Evolutionary conservation across 1,284 basidiomycete genomes (phyloP).

Genomic region (Sporisorium graminicola): DNA sequence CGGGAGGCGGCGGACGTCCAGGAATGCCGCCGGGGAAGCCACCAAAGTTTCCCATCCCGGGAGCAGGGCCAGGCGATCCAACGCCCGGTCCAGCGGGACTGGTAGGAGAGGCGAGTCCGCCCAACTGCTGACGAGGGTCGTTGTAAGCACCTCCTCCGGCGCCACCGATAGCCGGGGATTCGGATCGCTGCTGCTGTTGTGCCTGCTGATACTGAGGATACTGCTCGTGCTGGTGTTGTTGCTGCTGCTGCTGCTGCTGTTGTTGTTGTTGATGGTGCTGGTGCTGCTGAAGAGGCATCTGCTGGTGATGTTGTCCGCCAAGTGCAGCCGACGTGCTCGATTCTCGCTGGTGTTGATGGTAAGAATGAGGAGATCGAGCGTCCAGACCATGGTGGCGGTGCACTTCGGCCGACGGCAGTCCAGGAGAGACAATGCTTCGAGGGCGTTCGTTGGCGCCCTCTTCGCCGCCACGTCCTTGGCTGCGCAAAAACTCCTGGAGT

Average conservation of each 20-base stretch:
- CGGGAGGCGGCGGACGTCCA: slow-evolving; percentile 43
- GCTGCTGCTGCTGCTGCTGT: slow-evolving; percentile 30
- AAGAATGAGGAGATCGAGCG: slow-evolving; percentile 38
- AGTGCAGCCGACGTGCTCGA: slow-evolving; percentile 27
- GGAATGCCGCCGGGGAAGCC: slow-evolving; percentile 39
- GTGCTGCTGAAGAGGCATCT: slow-evolving; percentile 21
- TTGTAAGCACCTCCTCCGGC: slow-evolving; percentile 22
- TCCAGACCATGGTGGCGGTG: slow-evolving; percentile 25
- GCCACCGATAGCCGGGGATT: slow-evolving; percentile 32
- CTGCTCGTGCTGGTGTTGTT: slow-evolving; percentile 23
- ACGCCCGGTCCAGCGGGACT: slow-evolving; percentile 25
- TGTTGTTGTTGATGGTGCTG: too few relatives aligned
- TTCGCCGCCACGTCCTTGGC: slow-evolving; percentile 25
- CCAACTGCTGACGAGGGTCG: slow-evolving; percentile 33
- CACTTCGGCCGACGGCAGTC: slow-evolving; percentile 25
- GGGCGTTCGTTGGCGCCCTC: slow-evolving; percentile 24
- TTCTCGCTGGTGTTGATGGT: slow-evolving; percentile 46
- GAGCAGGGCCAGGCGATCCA: slow-evolving; percentile 31
- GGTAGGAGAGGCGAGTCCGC: slow-evolving; percentile 23
- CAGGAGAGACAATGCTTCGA: slow-evolving; percentile 38
- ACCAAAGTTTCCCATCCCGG: slow-evolving; percentile 26
- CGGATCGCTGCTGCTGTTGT: slow-evolving; percentile 34
- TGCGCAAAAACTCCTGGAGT: slow-evolving; percentile 32
- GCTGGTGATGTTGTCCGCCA: slow-evolving; percentile 20
- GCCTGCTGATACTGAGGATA: slow-evolving; percentile 26